A percentile compares a stretch with the other conserved stretches of the same genome.
phyloP scores from a whole-genome alignment of 495 filamentous ascomycete genomes.

The Aspergillus leporis region DNA sequence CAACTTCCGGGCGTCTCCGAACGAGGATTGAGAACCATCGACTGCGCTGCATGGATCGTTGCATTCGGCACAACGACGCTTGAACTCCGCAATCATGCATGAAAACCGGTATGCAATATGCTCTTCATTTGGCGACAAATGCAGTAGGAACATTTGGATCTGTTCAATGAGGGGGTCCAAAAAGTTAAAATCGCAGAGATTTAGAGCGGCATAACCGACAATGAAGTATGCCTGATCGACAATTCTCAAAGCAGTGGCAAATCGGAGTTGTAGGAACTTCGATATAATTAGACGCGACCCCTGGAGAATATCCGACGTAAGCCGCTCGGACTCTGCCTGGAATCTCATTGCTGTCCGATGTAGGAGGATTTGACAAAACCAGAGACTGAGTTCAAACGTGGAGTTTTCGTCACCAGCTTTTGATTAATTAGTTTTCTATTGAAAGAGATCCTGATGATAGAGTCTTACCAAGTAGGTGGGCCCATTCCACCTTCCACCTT shows the following conservation, averaged over 20 bases:
- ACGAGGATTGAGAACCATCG: constrained; percentile 11
- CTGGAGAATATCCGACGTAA: constrained; percentile 32
- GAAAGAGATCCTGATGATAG: background rate
- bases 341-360: constrained; percentile 35
- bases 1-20: constrained; percentile 14
- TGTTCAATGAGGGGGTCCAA: constrained; percentile 40
- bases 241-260: constrained; percentile 30
- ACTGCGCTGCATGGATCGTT: constrained; percentile 8
- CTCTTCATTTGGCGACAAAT: constrained; percentile 38
- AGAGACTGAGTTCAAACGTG: constrained; percentile 38
- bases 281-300: constrained; percentile 39
- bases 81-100: constrained; percentile 20
- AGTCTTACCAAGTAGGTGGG: constrained; percentile 36
- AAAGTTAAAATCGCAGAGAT: constrained; percentile 41
- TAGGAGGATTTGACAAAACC: constrained; percentile 43
- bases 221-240: constrained; percentile 43
- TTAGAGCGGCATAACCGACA: constrained; percentile 41
- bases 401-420: constrained; percentile 34
- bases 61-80: constrained; percentile 17
- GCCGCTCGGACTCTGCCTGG: constrained; percentile 30
- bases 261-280: constrained; percentile 36
- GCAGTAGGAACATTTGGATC: constrained; percentile 39
- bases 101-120: constrained; percentile 36
- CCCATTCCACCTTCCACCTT: constrained; percentile 43
- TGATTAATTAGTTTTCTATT: background rate